Base-by-base conservation (phyloP, 1,284 basidiomycete genomes). In the Apiotrichum mycotoxinovorans region DNA sequence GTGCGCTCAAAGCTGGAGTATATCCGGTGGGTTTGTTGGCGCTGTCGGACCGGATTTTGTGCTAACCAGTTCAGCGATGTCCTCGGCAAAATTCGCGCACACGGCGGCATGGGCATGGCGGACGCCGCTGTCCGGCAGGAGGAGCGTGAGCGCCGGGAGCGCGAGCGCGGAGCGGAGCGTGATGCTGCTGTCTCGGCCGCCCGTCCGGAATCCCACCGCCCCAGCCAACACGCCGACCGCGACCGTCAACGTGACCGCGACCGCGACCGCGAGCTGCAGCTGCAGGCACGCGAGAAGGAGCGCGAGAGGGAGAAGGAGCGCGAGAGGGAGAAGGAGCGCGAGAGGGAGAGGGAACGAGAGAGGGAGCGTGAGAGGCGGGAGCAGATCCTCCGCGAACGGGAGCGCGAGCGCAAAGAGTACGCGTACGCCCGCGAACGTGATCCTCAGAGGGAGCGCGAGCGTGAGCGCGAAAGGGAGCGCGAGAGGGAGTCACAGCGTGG, bases 1-100 rank as follows among this genome's bases (percentile, higher is more conserved):
- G 70, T 72, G 11, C n/a, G 73, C 14, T 67, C 71, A 58, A 74
- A 75, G 54, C 56, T 76, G 23, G 57, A 68, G 49, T 75, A 75
- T 52, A 72, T 72, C n/a, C 66, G 64, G 67, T 71, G 44, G 63
- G 70, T 66, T 9, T 47, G 25, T 27, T 25, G 11, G 4, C 11
- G 12, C 15, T 7, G 35, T 37, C 35, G n/a, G n/a, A n/a, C n/a
- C n/a, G n/a, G n/a, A n/a, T 18, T 37, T 15, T 18, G 11, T 30
- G 25, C 12, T 18, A 5, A 7, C 7, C 30, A 12, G 48, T 35
- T 10, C 47, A 69, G 67, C 43, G 67, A 69, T 34, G 64, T 73
- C 9, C 60, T 71, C 11, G 60, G 58, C 33, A 69, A 68, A 58
- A 67, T 71, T 42, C 60, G 62, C 10, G 50, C 55, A 22, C 62